phyloP scores from a whole-genome alignment of 805 yeast species.

The Lachancea kluyveri region DNA sequence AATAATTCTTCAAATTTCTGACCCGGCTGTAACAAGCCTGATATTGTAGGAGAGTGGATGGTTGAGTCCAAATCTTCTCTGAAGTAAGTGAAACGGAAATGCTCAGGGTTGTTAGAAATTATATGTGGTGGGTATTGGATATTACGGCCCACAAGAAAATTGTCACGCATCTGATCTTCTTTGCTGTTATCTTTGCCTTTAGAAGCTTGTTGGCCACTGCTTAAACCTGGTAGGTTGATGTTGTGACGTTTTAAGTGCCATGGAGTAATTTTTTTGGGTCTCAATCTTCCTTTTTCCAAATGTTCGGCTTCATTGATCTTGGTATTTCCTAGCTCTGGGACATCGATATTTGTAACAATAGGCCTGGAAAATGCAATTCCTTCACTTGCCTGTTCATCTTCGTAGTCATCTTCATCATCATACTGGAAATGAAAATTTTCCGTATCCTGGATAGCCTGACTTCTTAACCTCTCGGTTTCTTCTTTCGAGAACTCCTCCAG shows the following conservation, averaged over 20 bases:
- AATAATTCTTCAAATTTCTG: constrained; percentile 59
- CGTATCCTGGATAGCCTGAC: constrained; percentile 35
- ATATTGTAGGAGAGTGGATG: constrained; percentile 79
- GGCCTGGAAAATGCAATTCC: constrained; percentile 38
- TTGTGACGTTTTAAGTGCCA: constrained; percentile 45
- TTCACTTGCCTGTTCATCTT: constrained; percentile 20
- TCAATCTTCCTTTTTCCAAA: constrained; percentile 49
- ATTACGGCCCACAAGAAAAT: constrained; percentile 27
- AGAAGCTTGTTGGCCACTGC: not conserved
- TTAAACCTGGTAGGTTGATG: constrained; percentile 7
- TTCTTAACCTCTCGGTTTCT: constrained; percentile 48
- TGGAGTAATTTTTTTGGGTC: constrained; percentile 73
- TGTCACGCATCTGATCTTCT: constrained; percentile 17
- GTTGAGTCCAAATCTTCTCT: constrained; percentile 87
- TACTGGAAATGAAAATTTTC: constrained; percentile 34
- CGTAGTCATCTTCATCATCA: constrained; percentile 28
- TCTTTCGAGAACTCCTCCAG: constrained; percentile 72
- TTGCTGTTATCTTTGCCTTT: constrained; percentile 6
- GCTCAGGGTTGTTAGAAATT: constrained; percentile 41
- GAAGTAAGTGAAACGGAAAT: constrained; percentile 83
- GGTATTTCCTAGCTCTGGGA: constrained; percentile 35
- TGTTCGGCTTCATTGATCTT: constrained; percentile 52
- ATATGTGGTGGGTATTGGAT: constrained; percentile 41
- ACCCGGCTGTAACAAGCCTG: constrained; percentile 66
- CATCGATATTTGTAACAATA: constrained; percentile 38